Percentiles rank a stretch among this genome's conserved stretches.
phyloP scores from a whole-genome alignment of 345 rosid genomes.

The Hirschfeldia incana region DNA sequence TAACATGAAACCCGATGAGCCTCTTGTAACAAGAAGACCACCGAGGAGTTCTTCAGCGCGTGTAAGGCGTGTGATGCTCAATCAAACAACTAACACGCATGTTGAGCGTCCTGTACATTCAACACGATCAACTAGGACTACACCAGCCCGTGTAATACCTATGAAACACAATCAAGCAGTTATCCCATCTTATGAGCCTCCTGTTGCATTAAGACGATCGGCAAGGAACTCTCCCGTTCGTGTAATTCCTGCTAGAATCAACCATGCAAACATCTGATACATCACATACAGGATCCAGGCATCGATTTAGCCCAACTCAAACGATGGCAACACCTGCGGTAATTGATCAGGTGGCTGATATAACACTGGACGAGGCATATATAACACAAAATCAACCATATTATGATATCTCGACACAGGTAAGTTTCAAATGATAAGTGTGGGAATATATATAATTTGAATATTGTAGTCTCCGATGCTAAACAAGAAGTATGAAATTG shows the following conservation, averaged over 20 bases:
- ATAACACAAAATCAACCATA: constrained; percentile 27
- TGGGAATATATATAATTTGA: no score
- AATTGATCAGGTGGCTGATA: constrained; percentile 32
- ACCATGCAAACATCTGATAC: constrained; percentile 19
- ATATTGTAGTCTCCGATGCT: constrained; percentile 5
- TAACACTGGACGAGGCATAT: constrained; percentile 34
- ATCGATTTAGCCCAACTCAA: constrained; percentile 33
- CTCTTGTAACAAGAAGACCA: constrained; percentile 32
- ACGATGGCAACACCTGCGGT: constrained; percentile 8
- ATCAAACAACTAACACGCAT: constrained; percentile 24
- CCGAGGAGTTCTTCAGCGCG: constrained; percentile 31
- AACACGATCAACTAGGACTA: constrained; percentile 34
- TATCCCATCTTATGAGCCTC: constrained; percentile 28
- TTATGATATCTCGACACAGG: constrained; percentile 30
- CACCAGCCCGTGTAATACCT: constrained; percentile 31
- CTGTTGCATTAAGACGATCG: constrained; percentile 24
- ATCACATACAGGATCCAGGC: constrained; percentile 32
- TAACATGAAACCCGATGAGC: constrained; percentile 33
- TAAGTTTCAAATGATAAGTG: constrained; percentile 19
- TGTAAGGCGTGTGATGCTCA: constrained; percentile 24
- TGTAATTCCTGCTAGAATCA: constrained; percentile 17
- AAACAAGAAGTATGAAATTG: background rate
- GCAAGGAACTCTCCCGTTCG: constrained; percentile 36
- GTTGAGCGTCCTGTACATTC: constrained; percentile 32
- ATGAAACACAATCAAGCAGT: constrained; percentile 30